Base-by-base conservation (phyloP, 768 basidiomycete genomes). In the Coprinopsis marcescibilis region DNA sequence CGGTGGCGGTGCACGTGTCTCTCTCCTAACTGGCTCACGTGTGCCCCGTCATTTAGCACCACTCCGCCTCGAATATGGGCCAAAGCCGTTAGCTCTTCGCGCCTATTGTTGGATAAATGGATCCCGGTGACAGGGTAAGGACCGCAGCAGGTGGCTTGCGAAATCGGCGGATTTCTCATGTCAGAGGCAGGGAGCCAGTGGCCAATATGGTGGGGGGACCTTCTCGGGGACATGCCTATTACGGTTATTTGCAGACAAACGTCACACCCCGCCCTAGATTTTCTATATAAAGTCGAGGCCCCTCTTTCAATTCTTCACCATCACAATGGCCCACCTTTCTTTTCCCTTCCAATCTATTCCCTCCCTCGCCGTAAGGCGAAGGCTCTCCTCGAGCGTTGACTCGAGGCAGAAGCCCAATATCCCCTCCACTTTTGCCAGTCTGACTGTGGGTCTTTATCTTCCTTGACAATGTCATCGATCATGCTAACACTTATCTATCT, bases 281-380 rank as follows among this genome's bases (percentile, higher is more conserved):
- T n/a, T n/a, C n/a, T 67, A 66, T 67, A 65, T 58, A 63, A 53
- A 53, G 44, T 46, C 42, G 49, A 49, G 51, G 44, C 42, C 43
- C 50, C 51, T 53, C 46, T 48, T 34, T 48, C 50, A 50, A 55
- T 52, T 55, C 57, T 52, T 50, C 54, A 53, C 55, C 59, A 56
- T 55, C 54, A 55, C 47, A 56, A 83, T 81, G 80, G 70, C 81
- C 38, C 69, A 72, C 56, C 60, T 49, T 54, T 62, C 62, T 35
- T 64, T 53, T 51, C 65, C 60, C 65, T 89, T 89, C 58, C 60
- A 76, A 57, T 86, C 84, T 35, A 73, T 81, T 47, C 57, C 78
- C n/a, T 83, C 85, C 35, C 69, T 69, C 39, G 78, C 76, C 43
- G 71, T 78, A 45, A 72, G 81, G 50, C 77, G 83, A 59, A 79